These are phyloP conservation scores for Pyrenula massariospora DNA, from an alignment of 495 filamentous ascomycete genomes.

Conservation along the genomic window DNA sequence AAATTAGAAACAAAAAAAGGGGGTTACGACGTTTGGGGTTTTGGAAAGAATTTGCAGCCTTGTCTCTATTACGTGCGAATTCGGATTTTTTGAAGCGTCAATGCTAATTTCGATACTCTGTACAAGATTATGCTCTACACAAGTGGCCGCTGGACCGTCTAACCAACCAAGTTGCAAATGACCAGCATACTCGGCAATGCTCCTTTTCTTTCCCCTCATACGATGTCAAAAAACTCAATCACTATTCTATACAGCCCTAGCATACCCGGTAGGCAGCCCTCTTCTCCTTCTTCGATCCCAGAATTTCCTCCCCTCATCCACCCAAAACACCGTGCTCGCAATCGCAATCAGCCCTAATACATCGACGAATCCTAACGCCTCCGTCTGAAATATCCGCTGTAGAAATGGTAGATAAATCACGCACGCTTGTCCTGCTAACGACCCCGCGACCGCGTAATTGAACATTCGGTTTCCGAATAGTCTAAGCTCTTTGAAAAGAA, in stretches of 20 bases:
- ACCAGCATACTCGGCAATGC: too few relatives aligned
- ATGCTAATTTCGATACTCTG: too few relatives aligned
- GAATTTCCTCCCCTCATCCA: constrained; percentile 82
- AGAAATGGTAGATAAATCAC: constrained; percentile 92
- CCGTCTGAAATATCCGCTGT: constrained; percentile 91
- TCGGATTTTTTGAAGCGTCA: too few relatives aligned
- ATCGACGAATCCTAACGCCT: constrained; percentile 64
- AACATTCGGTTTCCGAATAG: constrained; percentile 84
- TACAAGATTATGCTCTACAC: too few relatives aligned
- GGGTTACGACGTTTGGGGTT: too few relatives aligned
- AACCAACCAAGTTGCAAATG: too few relatives aligned
- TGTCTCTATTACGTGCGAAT: too few relatives aligned
- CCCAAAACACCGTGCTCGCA: constrained; percentile 87
- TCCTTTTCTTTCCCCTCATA: too few relatives aligned
- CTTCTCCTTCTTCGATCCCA: constrained; percentile 15
- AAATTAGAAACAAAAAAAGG: too few relatives aligned
- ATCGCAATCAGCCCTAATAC: constrained; percentile 57
- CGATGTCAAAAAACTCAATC: too few relatives aligned
- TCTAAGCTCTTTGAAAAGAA: constrained; percentile 74
- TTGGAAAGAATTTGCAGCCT: too few relatives aligned
- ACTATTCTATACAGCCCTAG: background rate
- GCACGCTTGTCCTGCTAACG: constrained; percentile 69
- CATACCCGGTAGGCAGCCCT: background rate
- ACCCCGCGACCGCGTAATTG: constrained; percentile 83
- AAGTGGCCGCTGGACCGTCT: too few relatives aligned